phyloP scores from a whole-genome alignment of 768 basidiomycete species.

The Suillus occidentalis region DNA sequence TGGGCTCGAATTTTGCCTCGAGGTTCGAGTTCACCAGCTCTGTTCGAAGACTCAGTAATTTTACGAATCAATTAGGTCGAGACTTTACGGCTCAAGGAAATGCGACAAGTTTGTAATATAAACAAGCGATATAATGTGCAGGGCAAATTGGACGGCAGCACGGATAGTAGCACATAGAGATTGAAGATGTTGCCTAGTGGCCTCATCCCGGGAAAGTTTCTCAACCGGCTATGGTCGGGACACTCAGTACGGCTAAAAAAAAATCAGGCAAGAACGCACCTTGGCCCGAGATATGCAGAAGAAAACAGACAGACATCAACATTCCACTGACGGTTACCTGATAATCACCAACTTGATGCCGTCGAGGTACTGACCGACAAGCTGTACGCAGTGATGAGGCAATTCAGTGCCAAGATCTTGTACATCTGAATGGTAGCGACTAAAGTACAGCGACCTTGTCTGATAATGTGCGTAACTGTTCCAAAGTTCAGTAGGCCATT shows the following conservation, averaged over 20 bases:
- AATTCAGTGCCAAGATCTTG: constrained; percentile 97
- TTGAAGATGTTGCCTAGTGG: constrained; percentile 75
- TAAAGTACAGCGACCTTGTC: constrained; percentile 97
- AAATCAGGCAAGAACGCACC: constrained; percentile 43
- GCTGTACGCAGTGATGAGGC: constrained; percentile 98
- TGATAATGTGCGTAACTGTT: constrained; percentile 92
- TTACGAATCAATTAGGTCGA: constrained; percentile 14
- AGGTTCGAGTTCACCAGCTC: constrained; percentile 80
- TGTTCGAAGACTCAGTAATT: constrained; percentile 29
- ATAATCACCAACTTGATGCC: constrained; percentile 99
- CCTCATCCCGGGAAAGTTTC: constrained; percentile 80
- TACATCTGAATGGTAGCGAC: constrained; percentile 99
- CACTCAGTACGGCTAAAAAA: constrained; percentile 5
- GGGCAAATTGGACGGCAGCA: constrained; percentile 89
- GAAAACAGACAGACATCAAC: constrained; percentile 94
- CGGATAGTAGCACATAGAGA: constrained; percentile 89
- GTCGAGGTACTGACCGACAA: constrained; percentile 97
- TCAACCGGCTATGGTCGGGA: constrained; percentile 81
- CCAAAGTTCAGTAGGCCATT: constrained; percentile 1
- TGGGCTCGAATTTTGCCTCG: constrained; percentile 96
- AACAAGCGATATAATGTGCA: constrained; percentile 87
- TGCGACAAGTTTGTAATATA: constrained; percentile 92
- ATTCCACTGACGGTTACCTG: constrained; percentile 92
- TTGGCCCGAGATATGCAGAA: constrained; percentile 94
- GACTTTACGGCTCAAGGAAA: constrained; percentile 70